A percentile compares a stretch with the other conserved stretches of the same genome.
These are phyloP conservation scores for Triglochin maritima DNA, from an alignment of 106 monocot genomes.

Conservation along the genomic window DNA sequence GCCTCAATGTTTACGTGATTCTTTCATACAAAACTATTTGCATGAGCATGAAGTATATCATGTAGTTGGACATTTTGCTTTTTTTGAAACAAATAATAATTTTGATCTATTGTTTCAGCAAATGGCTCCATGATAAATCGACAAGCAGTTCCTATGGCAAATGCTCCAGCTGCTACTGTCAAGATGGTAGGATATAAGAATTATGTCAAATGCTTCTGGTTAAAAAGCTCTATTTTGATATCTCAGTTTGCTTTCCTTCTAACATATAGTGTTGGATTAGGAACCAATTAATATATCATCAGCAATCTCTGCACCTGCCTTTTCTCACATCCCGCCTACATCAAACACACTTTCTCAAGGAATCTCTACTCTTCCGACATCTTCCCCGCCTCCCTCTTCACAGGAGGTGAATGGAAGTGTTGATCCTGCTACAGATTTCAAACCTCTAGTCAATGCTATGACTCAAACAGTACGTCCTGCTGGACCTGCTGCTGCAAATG, in stretches of 20 bases:
- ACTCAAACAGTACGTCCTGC: conserved; percentile 50
- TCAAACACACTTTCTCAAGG: conserved; percentile 50
- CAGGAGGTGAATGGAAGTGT: conserved; percentile 56
- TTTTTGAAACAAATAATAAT: no score
- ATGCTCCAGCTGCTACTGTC: conserved; percentile 48
- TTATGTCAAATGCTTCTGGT: no score
- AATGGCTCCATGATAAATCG: conserved; percentile 50
- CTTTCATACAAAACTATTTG: no score
- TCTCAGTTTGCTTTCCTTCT: no score
- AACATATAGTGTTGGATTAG: conserved; percentile 19
- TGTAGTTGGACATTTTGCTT: no score
- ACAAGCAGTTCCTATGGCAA: conserved; percentile 37
- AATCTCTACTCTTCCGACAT: conserved; percentile 37
- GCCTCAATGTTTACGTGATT: no score
- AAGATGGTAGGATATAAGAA: conserved; percentile 54
- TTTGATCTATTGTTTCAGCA: conserved; percentile 21
- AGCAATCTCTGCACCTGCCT: conserved; percentile 39
- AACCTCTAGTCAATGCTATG: conserved; percentile 50
- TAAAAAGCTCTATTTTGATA: no score
- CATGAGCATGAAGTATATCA: no score
- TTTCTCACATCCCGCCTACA: conserved; percentile 49
- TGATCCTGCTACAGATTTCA: conserved; percentile 64
- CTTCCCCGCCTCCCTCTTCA: conserved; percentile 56
- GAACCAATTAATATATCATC: conserved; percentile 66
- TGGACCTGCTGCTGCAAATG: conserved; percentile 64